These are phyloP conservation scores for Cadophora sp. DNA, from an alignment of 2,329 filamentous ascomycete species.

Conservation along the genomic window DNA sequence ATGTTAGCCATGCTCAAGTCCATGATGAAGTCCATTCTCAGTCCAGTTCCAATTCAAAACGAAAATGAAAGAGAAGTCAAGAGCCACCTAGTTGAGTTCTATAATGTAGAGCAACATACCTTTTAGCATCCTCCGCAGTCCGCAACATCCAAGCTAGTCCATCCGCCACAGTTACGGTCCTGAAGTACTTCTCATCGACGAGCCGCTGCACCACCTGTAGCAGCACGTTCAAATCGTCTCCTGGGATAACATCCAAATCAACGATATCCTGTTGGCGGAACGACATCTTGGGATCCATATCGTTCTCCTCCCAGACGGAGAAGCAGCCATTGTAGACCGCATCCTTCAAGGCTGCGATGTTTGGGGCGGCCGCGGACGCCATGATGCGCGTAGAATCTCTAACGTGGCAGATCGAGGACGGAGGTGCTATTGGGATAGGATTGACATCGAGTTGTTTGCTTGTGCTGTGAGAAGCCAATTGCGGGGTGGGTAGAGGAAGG, in stretches of 20 bases:
- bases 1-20: conserved; percentile 21
- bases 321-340: conserved; percentile 42
- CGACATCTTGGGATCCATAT: conserved; percentile 42
- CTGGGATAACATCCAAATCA: conserved; percentile 62
- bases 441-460: conserved; percentile 34
- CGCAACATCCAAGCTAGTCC: conserved; percentile 65
- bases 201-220: conserved; percentile 63
- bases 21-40: not conserved
- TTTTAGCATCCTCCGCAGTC: conserved; percentile 64
- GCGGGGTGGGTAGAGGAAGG: not conserved
- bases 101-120: conserved; percentile 52
- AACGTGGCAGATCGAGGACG: conserved; percentile 22
- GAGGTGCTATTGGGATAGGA: conserved; percentile 31
- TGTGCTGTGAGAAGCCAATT: conserved; percentile 2
- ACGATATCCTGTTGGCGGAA: conserved; percentile 67
- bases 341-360: conserved; percentile 39
- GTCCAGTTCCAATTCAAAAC: not conserved
- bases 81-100: no score
- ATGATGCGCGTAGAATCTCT: conserved; percentile 21
- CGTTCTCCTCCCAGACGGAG: conserved; percentile 32
- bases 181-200: conserved; percentile 66
- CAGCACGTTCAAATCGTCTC: conserved; percentile 61
- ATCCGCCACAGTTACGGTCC: conserved; percentile 53
- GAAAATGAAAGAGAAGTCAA: no score
- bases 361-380: conserved; percentile 29